Evolutionary conservation across 257 asterid genomes (phyloP).

Genomic region (Ballota nigra): DNA sequence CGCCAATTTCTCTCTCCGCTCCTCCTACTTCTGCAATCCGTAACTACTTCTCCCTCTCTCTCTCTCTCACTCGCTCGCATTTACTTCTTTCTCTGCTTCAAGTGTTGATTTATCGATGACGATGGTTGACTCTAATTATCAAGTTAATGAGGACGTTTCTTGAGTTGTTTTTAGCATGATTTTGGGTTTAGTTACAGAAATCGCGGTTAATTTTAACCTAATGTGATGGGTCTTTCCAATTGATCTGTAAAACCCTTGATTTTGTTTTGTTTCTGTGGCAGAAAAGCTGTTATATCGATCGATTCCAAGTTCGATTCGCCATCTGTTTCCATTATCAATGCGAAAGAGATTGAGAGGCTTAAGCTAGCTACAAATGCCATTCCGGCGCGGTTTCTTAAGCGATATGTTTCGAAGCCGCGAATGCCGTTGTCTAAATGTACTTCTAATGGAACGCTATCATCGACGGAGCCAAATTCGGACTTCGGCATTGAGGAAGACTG

Average conservation of each 20-base stretch:
- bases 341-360: slow-evolving; percentile 34
- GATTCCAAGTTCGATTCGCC: slow-evolving; percentile 25
- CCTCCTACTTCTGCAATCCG: slow-evolving; percentile 38
- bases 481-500: slow-evolving; percentile 31
- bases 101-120: neutral
- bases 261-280: slow-evolving; percentile 20
- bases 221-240: neutral
- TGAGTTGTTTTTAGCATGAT: neutral
- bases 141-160: neutral
- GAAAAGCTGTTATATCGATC: slow-evolving; percentile 33
- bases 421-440: slow-evolving; percentile 25
- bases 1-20: slow-evolving; percentile 37
- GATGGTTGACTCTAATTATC: slow-evolving; percentile 7
- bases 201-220: neutral
- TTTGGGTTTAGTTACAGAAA: neutral
- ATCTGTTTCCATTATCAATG: slow-evolving; percentile 26
- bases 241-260: neutral
- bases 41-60: slow-evolving; percentile 33
- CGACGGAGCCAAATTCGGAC: slow-evolving; percentile 33
- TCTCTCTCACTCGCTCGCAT: neutral
- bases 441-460: slow-evolving; percentile 40
- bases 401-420: slow-evolving; percentile 6
- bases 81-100: neutral
- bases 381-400: slow-evolving; percentile 24
- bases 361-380: slow-evolving; percentile 13